A percentile compares a stretch with the other conserved stretches of the same genome.
These are phyloP conservation scores for Mycena latifolia DNA, from an alignment of 768 basidiomycete species.

Conservation along the genomic window DNA sequence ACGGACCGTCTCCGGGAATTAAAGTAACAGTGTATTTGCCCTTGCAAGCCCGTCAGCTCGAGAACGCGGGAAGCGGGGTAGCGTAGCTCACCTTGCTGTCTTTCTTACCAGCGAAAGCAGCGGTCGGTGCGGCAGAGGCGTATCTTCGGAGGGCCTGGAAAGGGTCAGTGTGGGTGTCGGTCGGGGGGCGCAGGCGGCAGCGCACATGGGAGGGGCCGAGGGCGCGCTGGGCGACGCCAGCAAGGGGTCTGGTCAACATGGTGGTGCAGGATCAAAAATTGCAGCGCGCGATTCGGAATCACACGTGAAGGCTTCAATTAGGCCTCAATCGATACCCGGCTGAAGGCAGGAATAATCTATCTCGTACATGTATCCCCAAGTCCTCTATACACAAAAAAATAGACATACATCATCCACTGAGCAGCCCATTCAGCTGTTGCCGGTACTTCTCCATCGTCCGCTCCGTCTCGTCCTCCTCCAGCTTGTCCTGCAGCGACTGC, in stretches of 20 bases:
- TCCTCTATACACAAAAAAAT: constrained; percentile 28
- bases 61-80: constrained; percentile 7
- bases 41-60: constrained; percentile 53
- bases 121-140: constrained; percentile 86
- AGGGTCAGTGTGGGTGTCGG: constrained; percentile 34
- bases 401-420: constrained; percentile 65
- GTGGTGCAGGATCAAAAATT: constrained; percentile 42
- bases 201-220: constrained; percentile 63
- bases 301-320: neutral
- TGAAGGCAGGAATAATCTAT: neutral
- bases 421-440: constrained; percentile 87
- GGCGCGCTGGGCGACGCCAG: constrained; percentile 67
- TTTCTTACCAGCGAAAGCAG: constrained; percentile 92
- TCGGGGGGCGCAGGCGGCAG: neutral
- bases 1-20: constrained; percentile 94
- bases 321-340: too few relatives aligned
- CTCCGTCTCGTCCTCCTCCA: constrained; percentile 88
- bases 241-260: constrained; percentile 75
- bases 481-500: constrained; percentile 69
- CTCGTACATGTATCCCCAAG: constrained; percentile 22
- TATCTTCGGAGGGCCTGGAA: constrained; percentile 69
- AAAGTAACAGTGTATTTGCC: constrained; percentile 97
- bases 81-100: constrained; percentile 78
- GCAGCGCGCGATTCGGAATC: neutral
- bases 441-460: constrained; percentile 92